These are phyloP conservation scores for Wickerhamiella sergipiensis DNA, from an alignment of 805 yeast species.

Conservation along the genomic window DNA sequence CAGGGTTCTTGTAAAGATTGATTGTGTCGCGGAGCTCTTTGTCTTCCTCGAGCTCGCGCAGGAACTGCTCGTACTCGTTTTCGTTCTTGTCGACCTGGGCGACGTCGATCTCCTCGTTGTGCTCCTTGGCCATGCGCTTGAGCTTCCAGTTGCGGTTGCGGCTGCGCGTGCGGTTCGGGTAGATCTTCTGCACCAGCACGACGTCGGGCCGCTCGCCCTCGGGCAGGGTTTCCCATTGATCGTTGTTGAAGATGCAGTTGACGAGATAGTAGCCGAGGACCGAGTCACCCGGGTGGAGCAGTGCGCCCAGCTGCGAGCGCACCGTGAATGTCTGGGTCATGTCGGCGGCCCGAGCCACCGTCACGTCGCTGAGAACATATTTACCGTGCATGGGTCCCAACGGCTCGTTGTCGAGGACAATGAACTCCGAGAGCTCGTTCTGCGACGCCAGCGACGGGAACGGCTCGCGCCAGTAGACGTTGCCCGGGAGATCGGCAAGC, in stretches of 20 bases:
- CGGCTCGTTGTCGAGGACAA: slow-evolving; percentile 83
- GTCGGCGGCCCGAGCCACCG: slow-evolving; percentile 70
- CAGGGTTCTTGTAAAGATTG: slow-evolving; percentile 64
- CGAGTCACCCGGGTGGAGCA: slow-evolving; percentile 87
- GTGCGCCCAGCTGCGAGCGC: slow-evolving; percentile 79
- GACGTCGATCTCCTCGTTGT: slow-evolving; percentile 33
- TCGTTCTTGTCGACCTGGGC: slow-evolving; percentile 81
- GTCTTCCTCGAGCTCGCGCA: slow-evolving; percentile 96
- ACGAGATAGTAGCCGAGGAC: slow-evolving; percentile 74
- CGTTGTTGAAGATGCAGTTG: slow-evolving; percentile 62
- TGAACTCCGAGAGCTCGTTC: slow-evolving; percentile 58
- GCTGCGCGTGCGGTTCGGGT: slow-evolving; percentile 63
- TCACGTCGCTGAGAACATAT: slow-evolving; percentile 69
- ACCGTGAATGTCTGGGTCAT: slow-evolving; percentile 64
- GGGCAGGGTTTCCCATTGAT: slow-evolving; percentile 29
- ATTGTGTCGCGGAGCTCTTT: slow-evolving; percentile 82
- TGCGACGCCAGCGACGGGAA: slow-evolving; percentile 58
- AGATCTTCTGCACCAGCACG: slow-evolving; percentile 74
- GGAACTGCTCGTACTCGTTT: slow-evolving; percentile 86
- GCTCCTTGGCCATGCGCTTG: slow-evolving; percentile 94
- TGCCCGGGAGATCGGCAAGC: slow-evolving; percentile 56
- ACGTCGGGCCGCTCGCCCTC: slow-evolving; percentile 48
- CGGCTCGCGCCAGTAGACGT: slow-evolving; percentile 66
- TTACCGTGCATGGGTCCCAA: slow-evolving; percentile 69
- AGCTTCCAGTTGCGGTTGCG: slow-evolving; percentile 67